Conservation (phyloP, 1,284 basidiomycete genomes). For the Melampsora abietis-canadensis region DNA sequence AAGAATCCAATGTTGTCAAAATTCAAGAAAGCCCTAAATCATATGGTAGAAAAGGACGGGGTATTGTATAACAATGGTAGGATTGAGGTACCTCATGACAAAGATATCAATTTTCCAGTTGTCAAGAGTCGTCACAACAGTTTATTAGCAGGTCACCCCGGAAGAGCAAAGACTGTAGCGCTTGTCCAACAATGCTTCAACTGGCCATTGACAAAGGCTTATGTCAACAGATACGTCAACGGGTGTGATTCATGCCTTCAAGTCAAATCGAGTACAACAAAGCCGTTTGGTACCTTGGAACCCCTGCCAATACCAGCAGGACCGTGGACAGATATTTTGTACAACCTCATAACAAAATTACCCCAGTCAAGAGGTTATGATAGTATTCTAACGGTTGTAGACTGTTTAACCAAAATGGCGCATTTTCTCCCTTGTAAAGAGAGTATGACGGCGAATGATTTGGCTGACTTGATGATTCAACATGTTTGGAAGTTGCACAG, state of each 20-base stretch:
- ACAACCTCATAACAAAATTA: slow-evolving; percentile 4
- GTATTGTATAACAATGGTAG: too few species aligned
- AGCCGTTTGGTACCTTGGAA: background rate
- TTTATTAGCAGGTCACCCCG: too few species aligned
- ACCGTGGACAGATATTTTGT: slow-evolving; percentile 9
- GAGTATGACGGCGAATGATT: background rate
- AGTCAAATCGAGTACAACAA: background rate
- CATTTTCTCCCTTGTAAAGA: slow-evolving; percentile 5
- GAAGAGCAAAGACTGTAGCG: too few species aligned
- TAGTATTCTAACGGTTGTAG: background rate
- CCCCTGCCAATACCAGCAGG: slow-evolving; percentile 5
- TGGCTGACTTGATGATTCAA: background rate
- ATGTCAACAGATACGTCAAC: background rate
- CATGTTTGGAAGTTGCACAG: slow-evolving; percentile 9
- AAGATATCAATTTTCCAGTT: too few species aligned
- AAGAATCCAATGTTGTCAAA: too few species aligned
- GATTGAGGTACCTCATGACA: too few species aligned
- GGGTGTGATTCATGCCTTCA: background rate
- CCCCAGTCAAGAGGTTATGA: background rate
- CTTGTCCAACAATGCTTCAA: too few species aligned
- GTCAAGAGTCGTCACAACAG: too few species aligned
- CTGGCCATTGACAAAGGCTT: too few species aligned
- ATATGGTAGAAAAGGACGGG: too few species aligned
- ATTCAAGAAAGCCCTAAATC: too few species aligned
- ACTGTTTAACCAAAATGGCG: background rate